These are phyloP conservation scores for Gomphus bonarii DNA, from an alignment of 1,284 basidiomycete genomes.

Conservation along the genomic window DNA sequence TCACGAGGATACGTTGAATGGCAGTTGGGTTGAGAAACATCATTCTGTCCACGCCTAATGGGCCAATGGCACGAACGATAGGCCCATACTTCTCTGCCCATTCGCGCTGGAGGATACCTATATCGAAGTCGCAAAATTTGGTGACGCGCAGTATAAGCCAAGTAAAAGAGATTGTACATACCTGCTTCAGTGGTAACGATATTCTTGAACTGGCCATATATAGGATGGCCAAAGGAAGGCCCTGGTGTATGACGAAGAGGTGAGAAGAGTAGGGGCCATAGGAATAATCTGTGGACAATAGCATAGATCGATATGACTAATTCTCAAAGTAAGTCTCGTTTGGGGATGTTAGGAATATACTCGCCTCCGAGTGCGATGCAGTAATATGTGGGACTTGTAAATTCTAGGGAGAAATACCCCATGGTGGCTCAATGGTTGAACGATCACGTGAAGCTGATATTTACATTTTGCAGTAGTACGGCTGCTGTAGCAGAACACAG, in stretches of 20 bases:
- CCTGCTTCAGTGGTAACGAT: conserved; percentile 30
- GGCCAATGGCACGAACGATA: conserved; percentile 32
- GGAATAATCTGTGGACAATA: conserved; percentile 20
- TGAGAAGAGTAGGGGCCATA: conserved; percentile 32
- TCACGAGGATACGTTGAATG: conserved; percentile 32
- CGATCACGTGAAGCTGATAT: too few relatives aligned
- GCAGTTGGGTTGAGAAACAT: conserved; percentile 33
- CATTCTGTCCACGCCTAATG: conserved; percentile 35
- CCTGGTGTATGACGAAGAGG: conserved; percentile 34
- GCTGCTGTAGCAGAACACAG: too few relatives aligned
- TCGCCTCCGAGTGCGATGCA: background rate
- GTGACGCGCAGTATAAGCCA: background rate
- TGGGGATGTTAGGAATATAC: background rate
- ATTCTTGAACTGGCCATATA: conserved; percentile 24
- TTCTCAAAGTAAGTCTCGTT: background rate
- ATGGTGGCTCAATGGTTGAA: too few relatives aligned
- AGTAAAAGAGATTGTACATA: background rate
- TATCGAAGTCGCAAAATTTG: background rate
- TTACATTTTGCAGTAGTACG: too few relatives aligned
- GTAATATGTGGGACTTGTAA: background rate
- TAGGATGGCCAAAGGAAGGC: conserved; percentile 27
- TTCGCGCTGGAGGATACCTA: conserved; percentile 32
- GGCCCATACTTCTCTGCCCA: conserved; percentile 37
- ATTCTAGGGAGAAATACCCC: background rate
- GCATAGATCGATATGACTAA: background rate